phyloP scores from a whole-genome alignment of 2,329 filamentous ascomycete species.

The Diaporthe aspalathi region DNA sequence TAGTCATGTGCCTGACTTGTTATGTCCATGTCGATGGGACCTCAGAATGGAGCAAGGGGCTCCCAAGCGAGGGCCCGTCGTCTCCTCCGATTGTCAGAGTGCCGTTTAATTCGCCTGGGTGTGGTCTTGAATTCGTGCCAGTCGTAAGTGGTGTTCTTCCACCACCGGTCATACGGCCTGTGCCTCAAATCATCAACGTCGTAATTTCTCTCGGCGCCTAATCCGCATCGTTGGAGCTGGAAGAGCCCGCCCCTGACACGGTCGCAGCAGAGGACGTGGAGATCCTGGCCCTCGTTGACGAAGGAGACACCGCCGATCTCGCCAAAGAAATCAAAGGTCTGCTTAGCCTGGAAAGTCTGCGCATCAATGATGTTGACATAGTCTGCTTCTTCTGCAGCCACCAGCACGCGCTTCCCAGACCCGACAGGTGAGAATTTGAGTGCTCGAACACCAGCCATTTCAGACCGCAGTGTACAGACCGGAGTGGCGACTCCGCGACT shows the following conservation, averaged over 20 bases:
- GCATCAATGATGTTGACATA: slow-evolving; percentile 78
- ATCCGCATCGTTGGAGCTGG: slow-evolving; percentile 65
- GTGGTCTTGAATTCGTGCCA: slow-evolving; percentile 44
- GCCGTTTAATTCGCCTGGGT: slow-evolving; percentile 32
- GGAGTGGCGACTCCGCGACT: slow-evolving; percentile 60
- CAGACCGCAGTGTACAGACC: slow-evolving; percentile 67
- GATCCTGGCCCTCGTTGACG: slow-evolving; percentile 72
- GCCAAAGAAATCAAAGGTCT: slow-evolving; percentile 80
- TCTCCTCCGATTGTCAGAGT: slow-evolving; percentile 39
- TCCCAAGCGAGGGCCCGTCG: slow-evolving; percentile 40
- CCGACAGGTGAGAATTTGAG: slow-evolving; percentile 79
- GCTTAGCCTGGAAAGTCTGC: slow-evolving; percentile 71
- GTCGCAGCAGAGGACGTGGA: slow-evolving; percentile 78
- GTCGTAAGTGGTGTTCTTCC: slow-evolving; percentile 40
- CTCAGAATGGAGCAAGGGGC: slow-evolving; percentile 45
- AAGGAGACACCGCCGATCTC: slow-evolving; percentile 78
- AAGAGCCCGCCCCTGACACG: slow-evolving; percentile 73
- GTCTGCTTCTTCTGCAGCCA: slow-evolving; percentile 82
- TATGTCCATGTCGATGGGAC: background rate
- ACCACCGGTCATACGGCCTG: slow-evolving; percentile 33
- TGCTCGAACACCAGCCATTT: slow-evolving; percentile 76
- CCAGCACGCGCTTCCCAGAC: slow-evolving; percentile 73
- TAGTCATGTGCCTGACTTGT: background rate
- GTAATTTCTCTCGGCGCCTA: slow-evolving; percentile 50
- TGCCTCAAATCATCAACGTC: slow-evolving; percentile 34